phyloP scores from a whole-genome alignment of 2,329 filamentous ascomycete species.

The Coleophoma cylindrospora region DNA sequence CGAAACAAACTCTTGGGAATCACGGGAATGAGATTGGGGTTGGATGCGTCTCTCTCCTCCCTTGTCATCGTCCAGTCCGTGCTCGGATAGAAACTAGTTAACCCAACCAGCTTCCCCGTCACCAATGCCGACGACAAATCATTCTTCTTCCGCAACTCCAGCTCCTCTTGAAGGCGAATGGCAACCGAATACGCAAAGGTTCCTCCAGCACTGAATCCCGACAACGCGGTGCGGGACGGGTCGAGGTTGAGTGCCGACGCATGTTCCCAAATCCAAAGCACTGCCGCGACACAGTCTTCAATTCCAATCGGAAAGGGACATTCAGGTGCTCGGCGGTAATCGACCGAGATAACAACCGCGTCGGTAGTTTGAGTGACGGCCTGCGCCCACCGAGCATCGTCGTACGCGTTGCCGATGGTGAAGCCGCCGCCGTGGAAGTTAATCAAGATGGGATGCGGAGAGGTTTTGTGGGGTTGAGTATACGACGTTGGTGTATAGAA shows the following conservation, averaged over 20 bases:
- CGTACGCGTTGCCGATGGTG: conserved; percentile 50
- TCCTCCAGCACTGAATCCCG: conserved; percentile 41
- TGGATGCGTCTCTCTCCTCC: conserved; percentile 3
- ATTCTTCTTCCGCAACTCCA: background rate
- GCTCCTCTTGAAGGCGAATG: conserved; percentile 6
- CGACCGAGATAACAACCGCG: conserved; percentile 51
- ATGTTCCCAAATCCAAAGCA: conserved; percentile 31
- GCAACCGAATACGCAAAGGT: conserved; percentile 11
- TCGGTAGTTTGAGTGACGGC: conserved; percentile 42
- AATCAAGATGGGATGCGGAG: conserved; percentile 41
- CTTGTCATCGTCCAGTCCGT: conserved; percentile 6
- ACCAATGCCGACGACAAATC: background rate
- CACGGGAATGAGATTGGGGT: conserved; percentile 7
- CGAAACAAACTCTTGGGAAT: conserved; percentile 3
- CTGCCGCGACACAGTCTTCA: conserved; percentile 45
- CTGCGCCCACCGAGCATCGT: conserved; percentile 55
- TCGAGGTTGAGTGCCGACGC: conserved; percentile 11
- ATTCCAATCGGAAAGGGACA: conserved; percentile 57
- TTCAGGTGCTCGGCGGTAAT: conserved; percentile 59
- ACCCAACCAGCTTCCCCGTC: background rate
- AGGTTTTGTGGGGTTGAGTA: no score
- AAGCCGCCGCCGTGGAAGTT: conserved; percentile 65
- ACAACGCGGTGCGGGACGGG: conserved; percentile 30
- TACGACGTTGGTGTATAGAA: no score
- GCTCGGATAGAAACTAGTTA: conserved; percentile 12